These are phyloP conservation scores for Thozetella sp. DNA, from an alignment of 495 filamentous ascomycete genomes.

Conservation along the genomic window DNA sequence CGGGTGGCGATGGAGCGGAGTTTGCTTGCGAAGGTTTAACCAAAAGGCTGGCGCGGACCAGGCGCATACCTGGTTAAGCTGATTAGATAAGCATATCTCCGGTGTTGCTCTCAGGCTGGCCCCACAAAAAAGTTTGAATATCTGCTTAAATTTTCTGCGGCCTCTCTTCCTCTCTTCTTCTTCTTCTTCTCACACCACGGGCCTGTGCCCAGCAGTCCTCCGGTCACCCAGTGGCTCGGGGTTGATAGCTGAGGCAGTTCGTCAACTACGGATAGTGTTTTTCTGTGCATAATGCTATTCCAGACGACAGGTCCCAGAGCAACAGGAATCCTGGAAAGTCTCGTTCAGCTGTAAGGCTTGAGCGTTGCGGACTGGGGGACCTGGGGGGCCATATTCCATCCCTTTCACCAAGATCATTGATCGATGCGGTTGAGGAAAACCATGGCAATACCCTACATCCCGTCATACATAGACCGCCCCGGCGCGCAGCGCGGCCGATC, in stretches of 20 bases:
- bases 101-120: too few relatives aligned
- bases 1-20: too few relatives aligned
- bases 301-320: conserved; percentile 91
- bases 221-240: conserved; percentile 56
- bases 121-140: conserved; percentile 26
- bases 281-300: conserved; percentile 75
- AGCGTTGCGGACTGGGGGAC: conserved; percentile 52
- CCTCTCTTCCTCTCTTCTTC: conserved; percentile 36
- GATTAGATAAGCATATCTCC: conserved; percentile 29
- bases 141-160: conserved; percentile 10
- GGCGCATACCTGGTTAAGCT: too few relatives aligned
- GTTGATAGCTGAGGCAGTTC: conserved; percentile 83
- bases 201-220: conserved; percentile 85
- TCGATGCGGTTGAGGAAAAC: conserved; percentile 84
- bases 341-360: conserved; percentile 66
- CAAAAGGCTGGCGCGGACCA: too few relatives aligned
- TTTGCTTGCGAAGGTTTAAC: neutral
- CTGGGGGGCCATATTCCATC: conserved; percentile 83
- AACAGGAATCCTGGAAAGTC: conserved; percentile 55
- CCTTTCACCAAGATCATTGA: conserved; percentile 83
- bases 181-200: conserved; percentile 56
- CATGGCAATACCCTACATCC: conserved; percentile 74
- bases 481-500: too few relatives aligned
- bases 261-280: conserved; percentile 79
- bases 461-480: neutral